A percentile compares a stretch with the other conserved stretches of the same genome.
Conservation (phyloP, 202 grass and related monocot genomes). For the Eragrostis tef region DNA sequence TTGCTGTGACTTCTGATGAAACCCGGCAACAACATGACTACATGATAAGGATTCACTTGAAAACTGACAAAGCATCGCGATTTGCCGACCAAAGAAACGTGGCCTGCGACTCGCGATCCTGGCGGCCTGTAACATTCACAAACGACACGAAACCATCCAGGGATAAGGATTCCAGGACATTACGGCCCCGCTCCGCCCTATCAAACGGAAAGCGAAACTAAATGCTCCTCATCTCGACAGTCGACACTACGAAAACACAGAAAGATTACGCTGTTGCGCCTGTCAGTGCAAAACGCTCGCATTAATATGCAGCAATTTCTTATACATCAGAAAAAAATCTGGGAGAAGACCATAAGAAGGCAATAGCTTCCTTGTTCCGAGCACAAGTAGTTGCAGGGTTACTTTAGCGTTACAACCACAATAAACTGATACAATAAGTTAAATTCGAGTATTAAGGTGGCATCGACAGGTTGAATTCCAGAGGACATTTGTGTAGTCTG, state of each 20-base stretch:
- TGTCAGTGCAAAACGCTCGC: not conserved
- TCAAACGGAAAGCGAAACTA: not conserved
- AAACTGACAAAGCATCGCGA: not conserved
- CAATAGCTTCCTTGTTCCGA: not conserved
- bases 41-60: not conserved
- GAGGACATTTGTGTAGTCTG: slow-evolving; percentile 22
- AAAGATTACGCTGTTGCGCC: not conserved
- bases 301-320: not conserved
- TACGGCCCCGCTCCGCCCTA: not conserved
- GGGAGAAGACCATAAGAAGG: not conserved
- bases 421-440: not conserved
- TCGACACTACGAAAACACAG: not conserved
- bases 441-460: slow-evolving; percentile 4
- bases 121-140: not conserved
- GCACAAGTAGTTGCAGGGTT: not conserved
- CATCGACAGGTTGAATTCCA: slow-evolving; percentile 13
- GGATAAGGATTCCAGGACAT: slow-evolving; percentile 29
- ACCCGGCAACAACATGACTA: not conserved
- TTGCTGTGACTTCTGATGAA: not conserved
- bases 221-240: not conserved
- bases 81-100: not conserved
- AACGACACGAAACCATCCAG: not conserved
- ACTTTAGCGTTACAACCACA: slow-evolving; percentile 7
- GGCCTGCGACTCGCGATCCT: not conserved
- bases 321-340: not conserved